Evolutionary conservation across 768 basidiomycete species (phyloP), one percentile per base, ranked within the genome.

Genomic region (Sarcodon aspratus): DNA sequence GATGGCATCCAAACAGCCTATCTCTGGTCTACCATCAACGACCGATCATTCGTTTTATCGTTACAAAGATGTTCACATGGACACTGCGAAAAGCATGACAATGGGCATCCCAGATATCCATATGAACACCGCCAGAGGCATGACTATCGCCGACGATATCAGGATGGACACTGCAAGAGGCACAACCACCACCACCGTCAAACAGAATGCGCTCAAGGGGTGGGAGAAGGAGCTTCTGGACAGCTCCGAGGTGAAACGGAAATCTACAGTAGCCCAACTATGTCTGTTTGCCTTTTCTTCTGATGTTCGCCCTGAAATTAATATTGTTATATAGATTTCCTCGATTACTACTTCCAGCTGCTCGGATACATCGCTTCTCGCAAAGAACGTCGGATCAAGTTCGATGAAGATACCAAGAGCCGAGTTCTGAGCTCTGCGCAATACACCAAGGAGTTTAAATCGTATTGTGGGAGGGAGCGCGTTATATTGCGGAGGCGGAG

Each of bases 341-440:
- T 96, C 46, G 95, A 98, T 66, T 98, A 99, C 63, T 99, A 99
- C 69, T 99, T 99, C 63, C 91, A 97, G 61, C 76, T 81, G 1
- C 75, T 99, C 35, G 91, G 90, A 13, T 97, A 97, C 66, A 74
- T 97, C 50, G 79, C 85, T 7, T 67, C 83, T 15, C 80, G 96
- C 21, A 93, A 91, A 62, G 82, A 91, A 43, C 82, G 96, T 21
- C 77, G 92, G 31, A 63, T 78, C 13, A 78, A 73, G 48, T 97
- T 98, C 65, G 85, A 95, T 60, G 68, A 73, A 12, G 93, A 96
- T 58, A 94, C 92, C 4, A 59, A 74, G 3, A 68, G 75, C 9
- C 84, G 95, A 33, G 69, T 76, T 46, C 63, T 84, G n/a, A 58
- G 69, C 9, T 37, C 63, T 15, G 54, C 67, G 9, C 81, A 87